phyloP scores from a whole-genome alignment of 2,329 filamentous ascomycete genomes.

The Ascochyta clinopodiicola region DNA sequence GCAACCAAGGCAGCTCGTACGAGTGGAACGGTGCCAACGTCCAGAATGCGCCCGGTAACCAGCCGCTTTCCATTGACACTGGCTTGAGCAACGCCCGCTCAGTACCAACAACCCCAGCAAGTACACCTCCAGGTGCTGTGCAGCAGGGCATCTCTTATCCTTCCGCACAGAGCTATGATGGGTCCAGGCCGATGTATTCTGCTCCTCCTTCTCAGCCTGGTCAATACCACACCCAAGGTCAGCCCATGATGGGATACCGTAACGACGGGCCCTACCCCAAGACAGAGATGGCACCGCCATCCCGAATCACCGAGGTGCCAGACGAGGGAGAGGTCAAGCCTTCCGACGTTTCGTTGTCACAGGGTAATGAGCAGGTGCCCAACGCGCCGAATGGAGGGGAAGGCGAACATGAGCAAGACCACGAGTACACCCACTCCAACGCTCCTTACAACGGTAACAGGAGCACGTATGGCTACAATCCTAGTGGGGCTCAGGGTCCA shows the following conservation, averaged over 20 bases:
- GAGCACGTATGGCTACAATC: conserved; percentile 76
- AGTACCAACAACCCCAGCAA: conserved; percentile 89
- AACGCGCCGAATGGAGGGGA: conserved; percentile 68
- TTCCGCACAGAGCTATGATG: conserved; percentile 74
- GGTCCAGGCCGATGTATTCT: conserved; percentile 79
- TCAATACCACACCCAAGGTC: conserved; percentile 70
- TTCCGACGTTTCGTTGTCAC: conserved; percentile 64
- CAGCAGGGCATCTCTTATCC: conserved; percentile 83
- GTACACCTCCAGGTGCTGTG: conserved; percentile 82
- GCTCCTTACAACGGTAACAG: conserved; percentile 75
- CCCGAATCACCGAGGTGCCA: conserved; percentile 66
- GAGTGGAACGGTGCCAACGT: conserved; percentile 70
- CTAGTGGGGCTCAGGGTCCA: conserved; percentile 68
- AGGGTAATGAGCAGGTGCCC: conserved; percentile 56
- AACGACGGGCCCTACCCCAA: conserved; percentile 67
- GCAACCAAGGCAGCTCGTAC: conserved; percentile 74
- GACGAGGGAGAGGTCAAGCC: conserved; percentile 70
- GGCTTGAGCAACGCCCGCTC: conserved; percentile 79
- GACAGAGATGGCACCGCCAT: conserved; percentile 86
- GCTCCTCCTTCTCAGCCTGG: conserved; percentile 69
- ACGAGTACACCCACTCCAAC: conserved; percentile 85
- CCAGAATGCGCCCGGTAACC: conserved; percentile 62
- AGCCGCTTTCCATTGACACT: conserved; percentile 82
- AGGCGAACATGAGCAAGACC: conserved; percentile 75
- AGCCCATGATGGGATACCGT: conserved; percentile 70